Conservation (phyloP, 192 early-diverging fungal species). For the Thamnidium elegans region DNA sequence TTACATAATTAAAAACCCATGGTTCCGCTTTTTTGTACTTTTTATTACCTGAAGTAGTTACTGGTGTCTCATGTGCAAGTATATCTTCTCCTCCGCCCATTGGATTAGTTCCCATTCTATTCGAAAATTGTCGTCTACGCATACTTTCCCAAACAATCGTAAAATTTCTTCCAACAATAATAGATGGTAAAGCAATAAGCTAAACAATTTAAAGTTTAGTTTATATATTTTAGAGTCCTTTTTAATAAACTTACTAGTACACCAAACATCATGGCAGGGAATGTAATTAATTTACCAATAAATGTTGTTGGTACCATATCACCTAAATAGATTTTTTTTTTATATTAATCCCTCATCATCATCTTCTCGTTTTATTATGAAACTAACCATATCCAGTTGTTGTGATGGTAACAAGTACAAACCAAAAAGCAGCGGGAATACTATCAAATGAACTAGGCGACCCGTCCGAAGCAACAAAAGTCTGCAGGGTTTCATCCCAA, state of each 20-base stretch:
- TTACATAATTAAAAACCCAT: too few species aligned
- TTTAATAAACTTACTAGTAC: too few species aligned
- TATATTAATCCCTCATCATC: too few species aligned
- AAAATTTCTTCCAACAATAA: slow-evolving; percentile 82
- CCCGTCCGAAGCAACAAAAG: slow-evolving; percentile 65
- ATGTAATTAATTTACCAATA: slow-evolving; percentile 75
- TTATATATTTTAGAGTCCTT: too few species aligned
- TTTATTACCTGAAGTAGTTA: neutral
- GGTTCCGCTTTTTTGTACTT: neutral
- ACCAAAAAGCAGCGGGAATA: slow-evolving; percentile 81
- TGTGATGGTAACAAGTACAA: slow-evolving; percentile 73
- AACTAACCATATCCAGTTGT: slow-evolving; percentile 65
- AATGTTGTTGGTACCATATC: slow-evolving; percentile 82
- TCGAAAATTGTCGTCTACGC: slow-evolving; percentile 34
- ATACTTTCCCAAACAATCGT: slow-evolving; percentile 80
- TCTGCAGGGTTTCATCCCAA: slow-evolving; percentile 63
- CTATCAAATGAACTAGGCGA: slow-evolving; percentile 57
- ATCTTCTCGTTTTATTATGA: too few species aligned
- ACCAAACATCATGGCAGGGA: slow-evolving; percentile 75
- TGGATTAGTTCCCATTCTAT: neutral
- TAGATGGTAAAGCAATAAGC: slow-evolving; percentile 79
- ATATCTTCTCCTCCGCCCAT: neutral
- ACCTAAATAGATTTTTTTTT: slow-evolving; percentile 13
- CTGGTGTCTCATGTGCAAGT: neutral
- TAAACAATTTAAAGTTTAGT: slow-evolving; percentile 3